Base-by-base conservation (phyloP, 495 filamentous ascomycete species). In the Aspergillus cavernicola region DNA sequence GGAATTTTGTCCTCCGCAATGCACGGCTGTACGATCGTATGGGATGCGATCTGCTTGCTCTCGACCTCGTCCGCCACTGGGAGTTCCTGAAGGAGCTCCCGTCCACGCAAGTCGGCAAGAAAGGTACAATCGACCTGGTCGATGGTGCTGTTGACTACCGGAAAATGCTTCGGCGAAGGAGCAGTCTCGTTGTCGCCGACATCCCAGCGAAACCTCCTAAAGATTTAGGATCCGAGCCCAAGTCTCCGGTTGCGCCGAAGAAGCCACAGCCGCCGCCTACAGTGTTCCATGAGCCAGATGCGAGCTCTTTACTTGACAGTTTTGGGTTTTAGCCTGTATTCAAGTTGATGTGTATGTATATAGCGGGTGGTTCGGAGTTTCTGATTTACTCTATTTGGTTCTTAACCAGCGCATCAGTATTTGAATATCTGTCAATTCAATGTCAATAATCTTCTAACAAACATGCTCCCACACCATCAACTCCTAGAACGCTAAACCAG, bases 31-130 rank as follows among this genome's bases (percentile, higher is more conserved):
- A 97, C 60, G 85, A 89, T 64, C 83, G 95, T 0, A 97, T 97
- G 95, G 93, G 93, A 11, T 95, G 93, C 60, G 92, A 96, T 64
- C 61, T 96, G n/a, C 80, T 97, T 2, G 93, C 95, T 10, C 72
- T 98, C 10, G 90, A 95, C 58, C 59, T 73, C 56, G 88, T 91
- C 6, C 81, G 86, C 6, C 90, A 88, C 61, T 97, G 92, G 92
- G 86, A 91, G 60, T 95, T 96, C 71, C 73, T 95, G 39, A 70
- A 60, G 37, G 57, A 39, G 11, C 65, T 65, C 5, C 65, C 81
- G 1, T 64, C 66, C 38, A 56, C 59, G 18, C 59, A 57, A 19
- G 52, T 58, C 24, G 31, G 57, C 38, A 70, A 61, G 50, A 38
- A 59, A 24, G 37, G 60, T 12, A 45, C 52, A 19, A 53, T 45